Evolutionary conservation across 805 yeast species (phyloP), one percentile per base, ranked within the genome.

Genomic region (Metschnikowia reukaufii): DNA sequence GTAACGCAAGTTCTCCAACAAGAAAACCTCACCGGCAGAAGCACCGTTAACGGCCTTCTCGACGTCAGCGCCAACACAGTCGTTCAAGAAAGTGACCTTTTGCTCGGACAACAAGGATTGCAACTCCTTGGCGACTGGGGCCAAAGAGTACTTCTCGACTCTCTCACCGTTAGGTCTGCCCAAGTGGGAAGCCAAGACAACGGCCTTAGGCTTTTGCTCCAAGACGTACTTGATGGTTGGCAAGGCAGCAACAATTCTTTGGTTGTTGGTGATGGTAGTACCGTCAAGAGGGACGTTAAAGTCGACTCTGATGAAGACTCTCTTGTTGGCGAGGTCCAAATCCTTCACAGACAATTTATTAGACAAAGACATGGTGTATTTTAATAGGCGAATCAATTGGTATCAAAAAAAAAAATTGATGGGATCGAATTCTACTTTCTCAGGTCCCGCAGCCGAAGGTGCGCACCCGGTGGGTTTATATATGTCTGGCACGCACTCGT

Each of bases 161-260:
- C 68, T 79, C 76, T 88, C 90, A 70, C 99, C 99, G 70, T 94
- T 94, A 73, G 99, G 99, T 79, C 99, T 90, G 67, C 99, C 99
- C 71, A 94, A 81, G 73, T 94, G 99, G 51, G 98, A 91, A 57
- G 97, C 98, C 62, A 94, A 82, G 60, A 94, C 78, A 58, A 94
- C 84, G 58, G 83, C 88, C 80, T 86, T 89, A 67, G 99, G 96
- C 65, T 86, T 81, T 60, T 92, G 85, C 67, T 88, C 92, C 68
- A 87, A 77, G 45, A 92, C 97, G 72, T 92, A 94, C 75, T 95
- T 73, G 78, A 94, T 94, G 61, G 99, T 92, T 72, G 99, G 99
- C 64, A 95, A 77, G 60, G 99, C 99, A 70, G 99, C 99, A 64
- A 91, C 98, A 67, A 94, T 94, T 78, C 99, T 86, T 79, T 94